Evolutionary conservation across 805 yeast genomes (phyloP).

Genomic region (Candida arabinofermentans): DNA sequence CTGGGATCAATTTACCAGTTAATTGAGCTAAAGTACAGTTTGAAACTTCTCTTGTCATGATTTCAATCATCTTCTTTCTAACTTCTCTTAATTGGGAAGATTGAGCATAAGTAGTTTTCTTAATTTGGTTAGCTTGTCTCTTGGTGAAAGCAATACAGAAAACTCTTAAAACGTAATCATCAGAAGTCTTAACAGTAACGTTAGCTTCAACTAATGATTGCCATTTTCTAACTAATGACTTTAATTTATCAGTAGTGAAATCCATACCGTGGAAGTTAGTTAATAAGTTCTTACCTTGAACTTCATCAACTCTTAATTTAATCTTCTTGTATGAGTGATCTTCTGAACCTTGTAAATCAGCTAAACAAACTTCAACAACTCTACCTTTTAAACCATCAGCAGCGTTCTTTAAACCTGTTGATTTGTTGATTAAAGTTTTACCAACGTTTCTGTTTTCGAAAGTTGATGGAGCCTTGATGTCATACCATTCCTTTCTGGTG

Average conservation of each 20-base stretch:
- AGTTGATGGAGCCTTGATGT: constrained; percentile 97
- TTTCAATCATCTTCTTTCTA: constrained; percentile 94
- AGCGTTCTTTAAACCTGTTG: constrained; percentile 97
- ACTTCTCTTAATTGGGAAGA: constrained; percentile 95
- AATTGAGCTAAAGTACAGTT: constrained; percentile 94
- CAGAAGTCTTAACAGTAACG: constrained; percentile 97
- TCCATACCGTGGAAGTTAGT: constrained; percentile 99
- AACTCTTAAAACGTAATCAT: constrained; percentile 94
- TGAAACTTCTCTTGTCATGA: constrained; percentile 94
- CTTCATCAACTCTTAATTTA: constrained; percentile 97
- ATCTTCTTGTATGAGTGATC: constrained; percentile 98
- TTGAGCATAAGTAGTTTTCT: constrained; percentile 98
- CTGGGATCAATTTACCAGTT: constrained; percentile 96
- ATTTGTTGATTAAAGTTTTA: constrained; percentile 96
- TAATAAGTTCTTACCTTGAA: constrained; percentile 96
- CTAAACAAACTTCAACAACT: constrained; percentile 91
- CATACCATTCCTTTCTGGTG: constrained; percentile 99
- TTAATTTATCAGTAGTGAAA: constrained; percentile 96
- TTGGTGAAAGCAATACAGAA: constrained; percentile 98
- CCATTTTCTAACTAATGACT: constrained; percentile 98
- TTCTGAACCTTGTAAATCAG: constrained; percentile 98
- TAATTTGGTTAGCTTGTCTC: constrained; percentile 94
- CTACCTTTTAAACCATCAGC: constrained; percentile 98
- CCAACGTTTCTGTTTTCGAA: constrained; percentile 98
- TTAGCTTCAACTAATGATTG: constrained; percentile 97